Evolutionary conservation across 2,329 filamentous ascomycete genomes (phyloP).

Genomic region (Fusarium secorum): DNA sequence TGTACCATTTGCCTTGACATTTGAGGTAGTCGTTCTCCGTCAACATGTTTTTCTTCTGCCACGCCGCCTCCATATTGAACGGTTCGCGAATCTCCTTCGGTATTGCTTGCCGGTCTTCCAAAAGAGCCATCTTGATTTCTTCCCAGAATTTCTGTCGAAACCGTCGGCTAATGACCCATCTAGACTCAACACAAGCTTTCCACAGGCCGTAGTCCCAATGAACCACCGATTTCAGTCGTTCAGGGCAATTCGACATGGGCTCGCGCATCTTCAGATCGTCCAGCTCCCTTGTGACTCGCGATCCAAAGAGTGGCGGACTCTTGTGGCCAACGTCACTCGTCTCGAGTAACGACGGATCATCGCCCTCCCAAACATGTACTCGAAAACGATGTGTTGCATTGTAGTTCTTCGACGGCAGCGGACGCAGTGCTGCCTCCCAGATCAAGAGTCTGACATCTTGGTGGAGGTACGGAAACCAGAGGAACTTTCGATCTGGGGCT

Average conservation of each 20-base stretch:
- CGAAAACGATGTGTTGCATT: background rate
- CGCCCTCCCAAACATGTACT: background rate
- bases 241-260: background rate
- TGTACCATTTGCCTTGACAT: background rate
- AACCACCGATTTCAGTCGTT: background rate
- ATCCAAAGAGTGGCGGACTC: background rate
- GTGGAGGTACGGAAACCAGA: background rate
- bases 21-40: background rate
- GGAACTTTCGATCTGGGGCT: background rate
- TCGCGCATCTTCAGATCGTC: too few species aligned
- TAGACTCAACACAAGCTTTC: background rate
- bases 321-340: background rate
- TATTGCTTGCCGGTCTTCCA: background rate
- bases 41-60: background rate
- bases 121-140: background rate
- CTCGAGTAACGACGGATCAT: accelerated
- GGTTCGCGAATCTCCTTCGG: background rate
- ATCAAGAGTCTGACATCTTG: background rate
- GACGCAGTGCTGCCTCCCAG: background rate
- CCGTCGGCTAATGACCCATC: background rate
- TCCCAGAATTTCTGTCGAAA: background rate
- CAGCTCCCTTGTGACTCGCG: background rate
- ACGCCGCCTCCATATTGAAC: background rate
- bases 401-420: background rate
- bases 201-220: background rate